Percentiles rank a stretch among this genome's conserved stretches.
phyloP scores from a whole-genome alignment of 2,329 filamentous ascomycete species.

The Colletotrichum cereale region DNA sequence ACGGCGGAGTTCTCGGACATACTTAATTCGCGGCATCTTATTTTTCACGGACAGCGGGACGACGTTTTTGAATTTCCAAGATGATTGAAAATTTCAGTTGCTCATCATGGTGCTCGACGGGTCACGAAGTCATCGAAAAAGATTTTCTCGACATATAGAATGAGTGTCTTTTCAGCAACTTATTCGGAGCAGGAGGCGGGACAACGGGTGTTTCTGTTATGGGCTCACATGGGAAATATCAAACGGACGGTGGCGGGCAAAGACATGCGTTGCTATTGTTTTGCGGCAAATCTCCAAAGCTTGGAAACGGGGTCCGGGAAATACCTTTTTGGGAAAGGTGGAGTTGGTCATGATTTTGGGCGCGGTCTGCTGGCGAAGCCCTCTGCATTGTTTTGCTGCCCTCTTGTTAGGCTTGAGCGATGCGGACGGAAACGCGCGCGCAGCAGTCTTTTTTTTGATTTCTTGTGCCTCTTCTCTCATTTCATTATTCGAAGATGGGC shows the following conservation, averaged over 20 bases:
- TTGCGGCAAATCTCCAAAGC: constrained; percentile 45
- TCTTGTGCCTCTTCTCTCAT: constrained; percentile 35
- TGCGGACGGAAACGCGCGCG: constrained; percentile 14
- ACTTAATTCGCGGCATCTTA: constrained; percentile 44
- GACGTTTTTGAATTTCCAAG: constrained; percentile 53
- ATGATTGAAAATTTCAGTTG: constrained; percentile 55
- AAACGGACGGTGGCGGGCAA: constrained; percentile 49
- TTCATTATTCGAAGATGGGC: constrained; percentile 36
- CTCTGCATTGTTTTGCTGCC: constrained; percentile 43
- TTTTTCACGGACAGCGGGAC: constrained; percentile 52
- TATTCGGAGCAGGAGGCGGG: constrained; percentile 47
- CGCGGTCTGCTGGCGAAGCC: constrained; percentile 33
- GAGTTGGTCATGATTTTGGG: constrained; percentile 51
- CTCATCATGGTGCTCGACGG: constrained; percentile 49
- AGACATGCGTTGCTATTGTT: constrained; percentile 49
- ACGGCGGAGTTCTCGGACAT: constrained; percentile 58
- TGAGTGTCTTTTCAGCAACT: constrained; percentile 52
- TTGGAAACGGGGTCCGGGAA: constrained; percentile 45
- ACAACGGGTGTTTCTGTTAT: constrained; percentile 54
- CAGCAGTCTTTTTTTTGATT: constrained; percentile 16
- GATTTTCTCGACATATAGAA: constrained; percentile 64
- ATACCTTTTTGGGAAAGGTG: constrained; percentile 46
- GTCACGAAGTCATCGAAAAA: constrained; percentile 52
- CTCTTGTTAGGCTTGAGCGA: constrained; percentile 8
- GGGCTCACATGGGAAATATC: constrained; percentile 50